Base-by-base conservation (phyloP, 306 rosid genomes). In the Hippophae tibetana region DNA sequence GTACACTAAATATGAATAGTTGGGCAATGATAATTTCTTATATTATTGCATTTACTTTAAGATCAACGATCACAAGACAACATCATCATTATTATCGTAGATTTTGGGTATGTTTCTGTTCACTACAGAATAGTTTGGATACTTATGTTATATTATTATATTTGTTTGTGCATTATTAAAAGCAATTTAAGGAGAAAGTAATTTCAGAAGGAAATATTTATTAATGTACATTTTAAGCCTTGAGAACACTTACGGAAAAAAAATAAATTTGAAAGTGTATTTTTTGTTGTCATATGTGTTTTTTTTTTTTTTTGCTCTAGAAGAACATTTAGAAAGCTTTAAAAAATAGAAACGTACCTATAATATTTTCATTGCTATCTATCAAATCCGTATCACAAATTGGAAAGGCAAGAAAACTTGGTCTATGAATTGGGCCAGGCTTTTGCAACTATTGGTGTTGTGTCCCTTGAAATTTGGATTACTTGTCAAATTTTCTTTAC, bases 1-100 rank as follows among this genome's bases (percentile, higher is more conserved):
- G 52, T 48, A 25, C 41, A 44, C 53, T 23, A 47, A 8, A 27
- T 48, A 27, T 25, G 42, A 41, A 1, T 13, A 23, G 52, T 10
- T 48, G 23, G 47, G 7, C 18, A 67, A 18, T 52, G 55, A 40
- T 12, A 25, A 45, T 49, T 68, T 57, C 71, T 46, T 47, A 18
- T 52, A 45, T 49, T 10, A 49, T 12, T 45, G 47, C 56, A 64
- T 47, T 49, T 69, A 52, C 58, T 44, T 46, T 79, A 89, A 94
- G 86, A 85, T 54, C 78, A 61, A 13, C 74, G 78, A 27, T 78
- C 94, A 47, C 88, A 89, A 76, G 96, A 89, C 71, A 89, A 89
- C 66, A 72, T 89, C 70, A 89, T 94, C 81, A 83, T 89, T 52
- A 62, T 85, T 55, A 79, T 89, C 61, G 96, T 90, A 6, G 96